phyloP scores from a whole-genome alignment of 305 asterid species.

The Solanum chacoense region DNA sequence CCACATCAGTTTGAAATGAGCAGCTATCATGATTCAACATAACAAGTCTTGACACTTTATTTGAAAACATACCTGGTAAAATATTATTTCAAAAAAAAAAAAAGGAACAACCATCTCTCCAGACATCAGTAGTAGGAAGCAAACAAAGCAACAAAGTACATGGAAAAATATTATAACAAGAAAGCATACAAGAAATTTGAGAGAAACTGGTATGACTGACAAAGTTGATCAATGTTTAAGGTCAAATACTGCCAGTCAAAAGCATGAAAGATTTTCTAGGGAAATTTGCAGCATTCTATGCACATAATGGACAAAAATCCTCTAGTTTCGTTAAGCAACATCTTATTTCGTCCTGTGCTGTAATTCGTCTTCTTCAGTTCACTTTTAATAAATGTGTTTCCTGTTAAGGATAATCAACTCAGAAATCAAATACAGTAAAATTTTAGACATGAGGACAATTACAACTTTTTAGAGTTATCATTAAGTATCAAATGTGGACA shows the following conservation, averaged over 20 bases:
- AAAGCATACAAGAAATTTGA: not conserved
- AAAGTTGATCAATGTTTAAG: not conserved
- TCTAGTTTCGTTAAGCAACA: not conserved
- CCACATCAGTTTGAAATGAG: not conserved
- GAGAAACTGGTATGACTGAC: not conserved
- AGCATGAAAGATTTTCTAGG: not conserved
- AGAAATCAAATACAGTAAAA: not conserved
- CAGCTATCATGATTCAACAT: not conserved
- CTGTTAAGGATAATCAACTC: constrained; percentile 1
- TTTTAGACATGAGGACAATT: not conserved
- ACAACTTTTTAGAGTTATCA: not conserved
- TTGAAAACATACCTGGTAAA: not conserved
- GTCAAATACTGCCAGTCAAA: constrained; percentile 1
- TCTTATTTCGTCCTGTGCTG: not conserved
- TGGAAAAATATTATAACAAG: not conserved
- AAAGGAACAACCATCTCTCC: not conserved
- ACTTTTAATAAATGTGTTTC: constrained; percentile 3
- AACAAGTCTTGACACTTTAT: not conserved
- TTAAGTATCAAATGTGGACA: not conserved
- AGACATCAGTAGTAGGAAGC: not conserved
- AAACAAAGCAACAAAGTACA: not conserved
- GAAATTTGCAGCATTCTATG: not conserved
- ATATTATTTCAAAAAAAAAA: not conserved
- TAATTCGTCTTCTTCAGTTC: not conserved
- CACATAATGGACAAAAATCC: not conserved